Base-by-base conservation (phyloP, 495 filamentous ascomycete genomes). In the Stereocaulon alpinum region DNA sequence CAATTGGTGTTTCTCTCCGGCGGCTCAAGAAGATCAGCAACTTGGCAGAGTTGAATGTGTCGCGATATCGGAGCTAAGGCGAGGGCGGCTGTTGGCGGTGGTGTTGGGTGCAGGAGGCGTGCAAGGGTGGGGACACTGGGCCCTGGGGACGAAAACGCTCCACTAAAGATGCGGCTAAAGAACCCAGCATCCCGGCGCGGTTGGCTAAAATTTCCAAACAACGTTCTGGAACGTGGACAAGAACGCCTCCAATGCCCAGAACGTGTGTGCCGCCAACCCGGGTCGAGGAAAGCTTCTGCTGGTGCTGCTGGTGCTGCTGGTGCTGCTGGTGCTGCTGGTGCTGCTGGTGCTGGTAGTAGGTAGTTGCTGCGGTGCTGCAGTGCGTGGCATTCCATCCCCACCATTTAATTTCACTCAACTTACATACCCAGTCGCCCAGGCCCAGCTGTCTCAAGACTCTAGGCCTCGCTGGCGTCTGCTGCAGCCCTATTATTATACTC, bases 171-270 rank as follows among this genome's bases (percentile, higher is more conserved):
- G 14, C 6, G 18, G 17, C 14, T n/a, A 54, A 22, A 20, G 32
- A 37, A 22, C 29, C 48, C 48, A 43, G 48, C 17, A 53, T 42
- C 27, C 37, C 40, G 47, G 57, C 1, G 57, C 57, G 57, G 34
- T 40, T 59, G 48, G 40, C 57, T 59, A 53, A 58, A 24, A 29
- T 17, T 32, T 17, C 22, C n/a, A 10, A 40, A n/a, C 22, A 51
- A 24, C 17, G 40, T 52, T 63, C 48, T 63, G 27, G 58, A 61
- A 50, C 56, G 30, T 58, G 44, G 24, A 7, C 5, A 37, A 58
- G 14, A 41, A 50, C 56, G 56, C 44, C 56, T 58, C 22, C 20
- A 10, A 34, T 32, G 15, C 37, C 20, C 12, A 40, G 20, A 14
- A 43, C 17, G 12, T 40, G 4, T 11, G 18, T 17, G 18, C 51